phyloP scores from a whole-genome alignment of 805 yeast species.

The Candida adriatica region DNA sequence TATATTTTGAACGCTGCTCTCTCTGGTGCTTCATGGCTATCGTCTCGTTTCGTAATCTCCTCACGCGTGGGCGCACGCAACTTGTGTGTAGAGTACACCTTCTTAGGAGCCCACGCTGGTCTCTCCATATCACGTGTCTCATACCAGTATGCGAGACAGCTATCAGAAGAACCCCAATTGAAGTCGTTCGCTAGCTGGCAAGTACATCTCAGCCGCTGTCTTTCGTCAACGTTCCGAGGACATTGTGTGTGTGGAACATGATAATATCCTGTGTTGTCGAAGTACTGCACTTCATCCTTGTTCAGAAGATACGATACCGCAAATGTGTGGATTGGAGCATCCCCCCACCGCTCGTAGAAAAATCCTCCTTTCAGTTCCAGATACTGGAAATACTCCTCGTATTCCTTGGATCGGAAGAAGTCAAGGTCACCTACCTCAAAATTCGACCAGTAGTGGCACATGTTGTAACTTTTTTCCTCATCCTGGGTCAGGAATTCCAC shows the following conservation, averaged over 20 bases:
- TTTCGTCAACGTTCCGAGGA: conserved; percentile 39
- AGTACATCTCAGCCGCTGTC: conserved; percentile 42
- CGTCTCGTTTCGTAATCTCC: no score
- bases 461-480: conserved; percentile 55
- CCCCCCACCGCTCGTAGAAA: conserved; percentile 89
- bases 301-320: conserved; percentile 60
- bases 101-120: conserved; percentile 17
- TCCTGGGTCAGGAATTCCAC: conserved; percentile 60
- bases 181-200: conserved; percentile 34
- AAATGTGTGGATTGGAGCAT: conserved; percentile 84
- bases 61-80: neutral
- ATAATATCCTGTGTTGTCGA: conserved; percentile 68
- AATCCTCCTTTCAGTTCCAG: conserved; percentile 71
- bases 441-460: conserved; percentile 81
- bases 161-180: conserved; percentile 22
- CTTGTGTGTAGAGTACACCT: conserved; percentile 3
- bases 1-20: neutral
- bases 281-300: conserved; percentile 55
- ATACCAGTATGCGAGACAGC: conserved; percentile 20
- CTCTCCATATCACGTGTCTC: conserved; percentile 13
- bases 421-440: conserved; percentile 71
- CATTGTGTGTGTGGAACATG: conserved; percentile 58
- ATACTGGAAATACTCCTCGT: conserved; percentile 51
- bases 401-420: conserved; percentile 53
- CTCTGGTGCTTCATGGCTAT: no score